phyloP scores from a whole-genome alignment of 169 alveolate species.

The Babesia bigemina region DNA sequence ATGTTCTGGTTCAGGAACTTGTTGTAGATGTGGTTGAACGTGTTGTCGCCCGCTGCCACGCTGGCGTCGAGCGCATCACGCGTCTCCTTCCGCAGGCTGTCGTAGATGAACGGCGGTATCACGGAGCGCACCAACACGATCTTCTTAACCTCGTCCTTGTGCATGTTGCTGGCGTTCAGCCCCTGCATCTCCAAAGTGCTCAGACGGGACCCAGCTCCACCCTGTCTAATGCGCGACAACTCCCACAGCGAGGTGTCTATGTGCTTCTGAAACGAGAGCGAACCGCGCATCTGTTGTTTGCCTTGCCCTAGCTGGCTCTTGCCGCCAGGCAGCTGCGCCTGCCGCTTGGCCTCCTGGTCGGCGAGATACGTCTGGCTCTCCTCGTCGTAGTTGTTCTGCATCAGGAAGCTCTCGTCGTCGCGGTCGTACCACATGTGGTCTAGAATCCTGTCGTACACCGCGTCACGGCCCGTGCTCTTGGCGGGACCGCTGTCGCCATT shows the following conservation, averaged over 20 bases:
- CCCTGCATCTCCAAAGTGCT: slow-evolving; percentile 78
- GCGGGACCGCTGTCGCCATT: background rate
- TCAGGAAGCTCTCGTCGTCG: slow-evolving; percentile 67
- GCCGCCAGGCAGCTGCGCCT: slow-evolving; percentile 62
- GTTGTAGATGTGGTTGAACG: slow-evolving; percentile 84
- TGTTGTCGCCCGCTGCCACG: slow-evolving; percentile 70
- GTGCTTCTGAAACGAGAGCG: slow-evolving; percentile 80
- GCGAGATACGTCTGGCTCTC: slow-evolving; percentile 46
- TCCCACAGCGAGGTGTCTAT: slow-evolving; percentile 97
- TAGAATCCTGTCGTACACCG: slow-evolving; percentile 44
- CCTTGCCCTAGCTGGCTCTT: slow-evolving; percentile 7
- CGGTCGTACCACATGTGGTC: slow-evolving; percentile 76
- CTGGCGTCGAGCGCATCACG: slow-evolving; percentile 38
- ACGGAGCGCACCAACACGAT: slow-evolving; percentile 89
- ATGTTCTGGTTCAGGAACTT: slow-evolving; percentile 66
- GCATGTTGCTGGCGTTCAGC: slow-evolving; percentile 84
- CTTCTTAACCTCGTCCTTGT: slow-evolving; percentile 87
- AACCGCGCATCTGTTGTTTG: slow-evolving; percentile 10
- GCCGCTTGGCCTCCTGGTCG: slow-evolving; percentile 62
- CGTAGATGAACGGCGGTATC: slow-evolving; percentile 93
- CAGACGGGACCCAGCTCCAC: slow-evolving; percentile 86
- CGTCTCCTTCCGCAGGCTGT: slow-evolving; percentile 66
- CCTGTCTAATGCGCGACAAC: slow-evolving; percentile 90
- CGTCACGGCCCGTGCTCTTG: background rate
- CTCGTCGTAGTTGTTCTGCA: slow-evolving; percentile 67